phyloP scores from a whole-genome alignment of 1,139 yeast species.

The Pichia sp. region DNA sequence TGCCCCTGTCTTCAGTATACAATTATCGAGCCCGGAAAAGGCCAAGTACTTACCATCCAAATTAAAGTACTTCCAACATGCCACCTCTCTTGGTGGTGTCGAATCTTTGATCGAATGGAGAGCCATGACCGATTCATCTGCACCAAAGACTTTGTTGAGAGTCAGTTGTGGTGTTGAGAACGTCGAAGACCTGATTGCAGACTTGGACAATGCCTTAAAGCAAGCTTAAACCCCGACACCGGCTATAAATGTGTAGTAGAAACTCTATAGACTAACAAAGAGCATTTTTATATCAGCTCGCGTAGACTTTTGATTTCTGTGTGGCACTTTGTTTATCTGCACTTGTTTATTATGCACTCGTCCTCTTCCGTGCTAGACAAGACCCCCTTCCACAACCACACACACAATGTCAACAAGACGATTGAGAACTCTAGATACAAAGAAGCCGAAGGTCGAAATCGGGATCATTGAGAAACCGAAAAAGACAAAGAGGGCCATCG shows the following conservation, averaged over 20 bases:
- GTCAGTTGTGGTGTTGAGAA: constrained; percentile 80
- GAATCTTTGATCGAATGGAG: constrained; percentile 94
- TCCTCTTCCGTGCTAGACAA: no score
- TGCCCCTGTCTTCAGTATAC: constrained; percentile 76
- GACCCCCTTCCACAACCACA: no score
- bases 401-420: no score
- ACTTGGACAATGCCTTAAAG: constrained; percentile 48
- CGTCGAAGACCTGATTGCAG: constrained; percentile 64
- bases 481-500: background rate
- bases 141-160: constrained; percentile 58
- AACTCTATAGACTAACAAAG: no score
- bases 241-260: no score
- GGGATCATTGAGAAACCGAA: background rate
- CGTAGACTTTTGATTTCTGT: no score
- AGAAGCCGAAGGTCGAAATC: no score
- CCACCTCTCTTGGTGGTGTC: constrained; percentile 93
- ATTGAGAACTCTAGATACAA: no score
- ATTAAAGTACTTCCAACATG: constrained; percentile 76
- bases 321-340: constrained; percentile 4
- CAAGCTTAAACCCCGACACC: background rate
- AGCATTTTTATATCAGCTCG: no score
- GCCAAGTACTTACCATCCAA: constrained; percentile 69
- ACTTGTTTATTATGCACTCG: background rate
- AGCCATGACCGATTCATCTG: constrained; percentile 63
- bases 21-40: constrained; percentile 45